phyloP scores from a whole-genome alignment of 257 asterid species.

The Oldenlandia corymbosa region DNA sequence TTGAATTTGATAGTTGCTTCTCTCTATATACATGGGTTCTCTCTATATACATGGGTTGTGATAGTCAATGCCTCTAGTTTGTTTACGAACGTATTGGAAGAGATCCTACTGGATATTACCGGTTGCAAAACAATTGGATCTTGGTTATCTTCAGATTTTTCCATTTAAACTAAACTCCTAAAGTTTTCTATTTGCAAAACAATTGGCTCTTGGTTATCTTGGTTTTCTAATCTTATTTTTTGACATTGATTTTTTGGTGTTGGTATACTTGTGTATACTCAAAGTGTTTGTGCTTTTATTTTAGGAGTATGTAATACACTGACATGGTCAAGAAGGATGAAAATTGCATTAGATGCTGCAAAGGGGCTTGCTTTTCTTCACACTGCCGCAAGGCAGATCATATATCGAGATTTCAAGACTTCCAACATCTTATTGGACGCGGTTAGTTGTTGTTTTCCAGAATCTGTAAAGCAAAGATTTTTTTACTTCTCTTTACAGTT shows the following conservation, averaged over 20 bases:
- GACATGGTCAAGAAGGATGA: conserved; percentile 74
- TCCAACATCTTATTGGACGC: conserved; percentile 44
- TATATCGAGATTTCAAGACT: conserved; percentile 91
- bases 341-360: conserved; percentile 89
- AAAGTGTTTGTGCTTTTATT: conserved; percentile 15
- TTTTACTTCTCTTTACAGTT: no score
- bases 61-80: background rate
- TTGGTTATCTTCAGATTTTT: background rate
- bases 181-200: no score
- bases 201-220: background rate
- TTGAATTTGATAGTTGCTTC: background rate
- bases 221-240: background rate
- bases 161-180: no score
- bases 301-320: conserved; percentile 67
- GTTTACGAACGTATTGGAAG: background rate
- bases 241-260: background rate
- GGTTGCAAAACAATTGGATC: background rate
- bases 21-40: no score
- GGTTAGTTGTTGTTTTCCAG: conserved; percentile 42
- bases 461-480: background rate
- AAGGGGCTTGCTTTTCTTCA: conserved; percentile 98
- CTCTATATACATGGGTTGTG: background rate
- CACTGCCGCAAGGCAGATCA: conserved; percentile 78
- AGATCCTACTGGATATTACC: background rate
- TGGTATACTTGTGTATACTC: conserved; percentile 1